These are phyloP conservation scores for Fraxinus latifolia DNA, from an alignment of 305 asterid genomes.

Conservation along the genomic window DNA sequence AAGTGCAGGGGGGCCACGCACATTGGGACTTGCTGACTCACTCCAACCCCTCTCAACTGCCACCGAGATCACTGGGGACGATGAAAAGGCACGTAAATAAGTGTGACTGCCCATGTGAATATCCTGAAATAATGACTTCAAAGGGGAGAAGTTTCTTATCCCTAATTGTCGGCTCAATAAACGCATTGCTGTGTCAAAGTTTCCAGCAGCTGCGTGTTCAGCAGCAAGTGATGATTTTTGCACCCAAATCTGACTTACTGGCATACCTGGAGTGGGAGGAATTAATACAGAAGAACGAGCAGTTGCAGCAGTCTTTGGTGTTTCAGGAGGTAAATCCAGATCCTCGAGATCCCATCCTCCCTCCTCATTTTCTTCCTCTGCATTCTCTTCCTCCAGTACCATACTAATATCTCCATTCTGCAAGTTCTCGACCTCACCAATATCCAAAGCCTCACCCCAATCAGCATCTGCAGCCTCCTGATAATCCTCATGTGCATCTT, in stretches of 20 bases:
- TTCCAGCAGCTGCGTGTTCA: background rate
- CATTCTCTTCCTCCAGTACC: constrained; percentile 42
- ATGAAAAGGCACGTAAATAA: constrained; percentile 27
- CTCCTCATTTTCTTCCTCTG: constrained; percentile 37
- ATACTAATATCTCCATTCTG: constrained; percentile 47
- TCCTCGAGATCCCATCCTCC: constrained; percentile 72
- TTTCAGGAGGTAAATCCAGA: constrained; percentile 41
- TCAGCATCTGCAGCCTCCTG: constrained; percentile 68
- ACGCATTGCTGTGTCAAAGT: background rate
- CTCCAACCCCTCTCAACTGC: constrained; percentile 49
- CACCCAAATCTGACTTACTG: background rate
- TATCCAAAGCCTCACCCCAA: constrained; percentile 62
- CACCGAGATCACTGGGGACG: constrained; percentile 36
- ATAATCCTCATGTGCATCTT: constrained; percentile 42
- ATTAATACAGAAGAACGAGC: background rate
- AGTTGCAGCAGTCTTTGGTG: background rate
- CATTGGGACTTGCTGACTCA: constrained; percentile 42
- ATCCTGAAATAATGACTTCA: background rate
- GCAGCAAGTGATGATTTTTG: background rate
- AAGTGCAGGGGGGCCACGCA: constrained; percentile 48
- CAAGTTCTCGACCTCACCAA: constrained; percentile 47
- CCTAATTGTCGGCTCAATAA: background rate
- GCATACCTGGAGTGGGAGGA: background rate
- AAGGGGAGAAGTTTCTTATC: background rate
- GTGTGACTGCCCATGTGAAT: background rate